Conservation (phyloP, 345 rosid genomes). For the Clausena lansium region DNA sequence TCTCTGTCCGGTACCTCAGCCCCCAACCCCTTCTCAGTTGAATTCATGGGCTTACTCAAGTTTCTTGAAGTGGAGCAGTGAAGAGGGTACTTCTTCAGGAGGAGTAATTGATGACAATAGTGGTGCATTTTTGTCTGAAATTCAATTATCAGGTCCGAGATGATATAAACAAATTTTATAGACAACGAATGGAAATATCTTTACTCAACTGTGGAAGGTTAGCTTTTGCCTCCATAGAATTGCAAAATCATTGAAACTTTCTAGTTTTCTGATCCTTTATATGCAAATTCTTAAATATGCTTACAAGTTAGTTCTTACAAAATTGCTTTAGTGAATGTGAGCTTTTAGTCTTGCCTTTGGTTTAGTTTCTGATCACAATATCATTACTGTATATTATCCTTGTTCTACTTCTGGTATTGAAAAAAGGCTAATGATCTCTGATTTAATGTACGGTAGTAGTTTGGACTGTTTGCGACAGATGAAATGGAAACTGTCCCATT, state of each 20-base stretch:
- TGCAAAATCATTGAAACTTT: neutral
- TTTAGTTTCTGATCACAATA: neutral
- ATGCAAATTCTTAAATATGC: neutral
- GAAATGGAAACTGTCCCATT: neutral
- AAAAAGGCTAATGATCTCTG: neutral
- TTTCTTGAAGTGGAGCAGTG: constrained; percentile 37
- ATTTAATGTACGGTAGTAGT: neutral
- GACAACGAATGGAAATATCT: neutral
- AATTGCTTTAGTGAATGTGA: neutral
- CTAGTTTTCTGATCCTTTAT: neutral
- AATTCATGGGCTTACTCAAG: constrained; percentile 22
- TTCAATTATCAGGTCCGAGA: constrained; percentile 49
- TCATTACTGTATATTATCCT: neutral
- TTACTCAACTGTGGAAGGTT: neutral
- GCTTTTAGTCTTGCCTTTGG: neutral
- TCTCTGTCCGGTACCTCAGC: constrained; percentile 34
- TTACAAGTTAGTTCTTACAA: neutral
- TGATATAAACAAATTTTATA: constrained; percentile 9
- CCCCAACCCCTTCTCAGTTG: constrained; percentile 28
- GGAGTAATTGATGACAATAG: constrained; percentile 26
- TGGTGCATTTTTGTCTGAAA: constrained; percentile 31
- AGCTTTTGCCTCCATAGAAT: neutral
- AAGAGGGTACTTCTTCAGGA: constrained; percentile 26
- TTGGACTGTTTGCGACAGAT: neutral
- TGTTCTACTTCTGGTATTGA: neutral